Evolutionary conservation across 805 yeast genomes (phyloP), one percentile per base, ranked within the genome.

Genomic region (Wickerhamiella sergipiensis): DNA sequence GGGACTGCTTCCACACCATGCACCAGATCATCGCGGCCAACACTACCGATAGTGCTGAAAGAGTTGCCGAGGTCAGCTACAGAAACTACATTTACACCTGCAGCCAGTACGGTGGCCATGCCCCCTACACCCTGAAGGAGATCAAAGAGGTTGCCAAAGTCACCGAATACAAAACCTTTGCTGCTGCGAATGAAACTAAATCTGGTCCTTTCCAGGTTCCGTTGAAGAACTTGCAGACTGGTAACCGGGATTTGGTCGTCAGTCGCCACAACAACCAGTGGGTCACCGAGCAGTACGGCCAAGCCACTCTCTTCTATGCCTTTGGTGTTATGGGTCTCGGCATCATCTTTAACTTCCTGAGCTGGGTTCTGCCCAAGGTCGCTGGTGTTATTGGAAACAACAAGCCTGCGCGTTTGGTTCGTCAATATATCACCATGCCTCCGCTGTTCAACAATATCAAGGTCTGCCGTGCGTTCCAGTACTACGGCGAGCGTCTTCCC

Each of bases 361-460:
- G 46, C 45, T 47, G 51, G 54, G 15, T 49, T 24, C 10, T 31
- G 12, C 56, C 56, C 12, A 13, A 24, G 2, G 21, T 45, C 2
- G 26, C 7, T 26, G 19, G 42, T 1, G 13, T 13, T 22, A 19
- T 49, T 2, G 24, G 22, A 10, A 45, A 23, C 31, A 44, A 6
- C 15, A 7, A 21, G n/a, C 29, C 29, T 21, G 4, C 21, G 17
- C 29, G 26, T 17, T 8, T n/a, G 26, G 17, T 23, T 18, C 26
- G 45, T 8, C 29, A 43, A 17, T 44, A 44, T 19, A 18, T 44
- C 31, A 17, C 31, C 18, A 23, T 26, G 24, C 31, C 39, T 45
- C 49, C 52, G 2, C 17, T 50, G 23, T 24, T 49, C 26, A 29
- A 24, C n/a, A 21, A 23, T 12, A 43, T 18, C 33, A 22, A 23